Base-by-base conservation (phyloP, 768 basidiomycete genomes). In the Boletus edulis region DNA sequence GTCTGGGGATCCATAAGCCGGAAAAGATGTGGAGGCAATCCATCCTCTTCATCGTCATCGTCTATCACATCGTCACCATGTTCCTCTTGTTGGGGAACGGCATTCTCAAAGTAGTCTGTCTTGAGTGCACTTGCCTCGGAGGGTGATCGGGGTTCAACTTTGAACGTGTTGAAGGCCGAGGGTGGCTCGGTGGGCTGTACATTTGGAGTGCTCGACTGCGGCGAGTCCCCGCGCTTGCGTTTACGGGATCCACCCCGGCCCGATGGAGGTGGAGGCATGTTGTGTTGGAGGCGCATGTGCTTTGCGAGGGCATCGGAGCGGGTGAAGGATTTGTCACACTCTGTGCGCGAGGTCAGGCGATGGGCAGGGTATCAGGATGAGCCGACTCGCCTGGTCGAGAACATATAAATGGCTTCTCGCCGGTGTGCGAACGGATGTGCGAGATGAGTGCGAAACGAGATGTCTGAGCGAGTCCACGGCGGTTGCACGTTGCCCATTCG, bases 291-390 rank as follows among this genome's bases (percentile, higher is more conserved):
- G 24, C 92, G 86, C 83, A 94, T 87, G 70, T 97, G 94, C 67
- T 96, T 96, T 20, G 86, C 86, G 18, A 96, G 83, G 10, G 94
- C 93, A 72, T 97, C 94, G 2, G 93, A 93, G 41, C 94, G 92
- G 10, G 94, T 94, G 72, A 98, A 98, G 0, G 91, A 88, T 64
- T 93, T 94, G 76, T 92, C 91, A 67, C 95, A 98, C 75, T 94
- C 94, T 95, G 18, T 18, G 1, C 35, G 20, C 15, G 5, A 3
- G 29, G 52, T 62, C 22, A 51, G 40, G 24, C 29, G n/a, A 18
- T 8, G 37, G 42, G 29, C 37, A 43, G 15, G 46, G 31, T 29
- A n/a, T 18, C 50, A 31, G 14, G 22, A 37, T 44, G n/a, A 8
- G 12, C 22, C 37, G 38, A 69, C 85, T 62, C 55, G 89, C 94